A percentile compares a stretch with the other conserved stretches of the same genome.
Evolutionary conservation across 1,284 basidiomycete species (phyloP).

Genomic region (Paramarasmius palmivorus): DNA sequence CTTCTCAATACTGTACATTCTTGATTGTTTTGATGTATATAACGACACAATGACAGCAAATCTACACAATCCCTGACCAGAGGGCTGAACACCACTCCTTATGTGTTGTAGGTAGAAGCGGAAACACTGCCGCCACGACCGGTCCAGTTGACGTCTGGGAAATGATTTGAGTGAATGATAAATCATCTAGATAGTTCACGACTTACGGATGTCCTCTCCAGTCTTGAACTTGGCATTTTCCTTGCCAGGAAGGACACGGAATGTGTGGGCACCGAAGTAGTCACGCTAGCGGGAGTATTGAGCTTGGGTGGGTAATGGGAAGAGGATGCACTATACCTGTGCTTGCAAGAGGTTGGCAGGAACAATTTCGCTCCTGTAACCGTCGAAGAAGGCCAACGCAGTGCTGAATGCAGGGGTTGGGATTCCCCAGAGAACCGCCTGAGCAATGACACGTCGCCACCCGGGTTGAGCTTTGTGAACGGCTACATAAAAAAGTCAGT

Average conservation of each 20-base stretch:
- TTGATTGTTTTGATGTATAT: neutral
- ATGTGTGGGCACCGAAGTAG: constrained; percentile 94
- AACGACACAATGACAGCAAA: neutral
- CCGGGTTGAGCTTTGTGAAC: constrained; percentile 95
- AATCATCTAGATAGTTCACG: constrained; percentile 13
- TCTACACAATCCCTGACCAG: neutral
- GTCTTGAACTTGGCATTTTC: constrained; percentile 81
- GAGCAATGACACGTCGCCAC: constrained; percentile 97
- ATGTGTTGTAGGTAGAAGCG: constrained; percentile 90
- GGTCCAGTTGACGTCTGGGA: constrained; percentile 85
- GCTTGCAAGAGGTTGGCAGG: constrained; percentile 96
- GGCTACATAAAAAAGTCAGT: constrained; percentile 42
- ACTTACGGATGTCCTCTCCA: constrained; percentile 86
- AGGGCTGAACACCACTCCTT: constrained; percentile 35
- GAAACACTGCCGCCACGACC: constrained; percentile 94
- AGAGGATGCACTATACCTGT: constrained; percentile 53
- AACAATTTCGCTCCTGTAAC: constrained; percentile 89
- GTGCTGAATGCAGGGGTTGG: constrained; percentile 96
- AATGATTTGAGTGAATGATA: constrained; percentile 9
- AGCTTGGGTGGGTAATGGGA: neutral
- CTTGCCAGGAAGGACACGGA: constrained; percentile 87
- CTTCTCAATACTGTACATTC: constrained; percentile 5
- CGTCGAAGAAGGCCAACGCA: constrained; percentile 98
- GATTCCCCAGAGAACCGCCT: constrained; percentile 97
- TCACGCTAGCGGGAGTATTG: constrained; percentile 67